Evolutionary conservation across 257 asterid genomes (phyloP).

Genomic region (Coffea canephora): DNA sequence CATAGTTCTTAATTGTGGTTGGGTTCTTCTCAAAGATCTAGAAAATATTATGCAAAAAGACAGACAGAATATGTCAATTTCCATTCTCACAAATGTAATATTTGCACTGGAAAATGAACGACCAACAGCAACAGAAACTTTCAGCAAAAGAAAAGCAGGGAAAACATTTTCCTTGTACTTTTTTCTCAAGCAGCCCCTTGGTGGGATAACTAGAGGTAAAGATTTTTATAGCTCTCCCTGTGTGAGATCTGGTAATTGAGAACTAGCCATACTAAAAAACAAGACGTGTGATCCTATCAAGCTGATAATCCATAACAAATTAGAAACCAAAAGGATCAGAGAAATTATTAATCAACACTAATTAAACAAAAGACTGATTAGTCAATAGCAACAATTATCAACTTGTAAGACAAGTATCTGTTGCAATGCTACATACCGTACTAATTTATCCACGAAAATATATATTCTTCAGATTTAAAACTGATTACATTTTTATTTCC

Average conservation of each 20-base stretch:
- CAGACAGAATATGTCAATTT: background rate
- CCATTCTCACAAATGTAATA: background rate
- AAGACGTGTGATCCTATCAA: background rate
- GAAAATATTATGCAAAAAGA: background rate
- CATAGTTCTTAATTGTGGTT: slow-evolving; percentile 79
- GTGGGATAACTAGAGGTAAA: background rate
- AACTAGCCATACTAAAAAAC: background rate
- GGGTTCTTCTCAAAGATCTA: slow-evolving; percentile 91
- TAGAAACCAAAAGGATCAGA: background rate
- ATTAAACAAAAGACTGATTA: background rate
- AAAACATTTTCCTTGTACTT: background rate
- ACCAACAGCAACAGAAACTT: background rate
- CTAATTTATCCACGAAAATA: too few species aligned
- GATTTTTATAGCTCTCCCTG: background rate
- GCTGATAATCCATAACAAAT: background rate
- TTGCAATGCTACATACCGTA: background rate
- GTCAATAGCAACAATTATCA: too few species aligned
- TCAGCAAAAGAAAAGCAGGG: background rate
- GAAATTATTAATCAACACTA: too few species aligned
- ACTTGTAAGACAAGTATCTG: background rate
- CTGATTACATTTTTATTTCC: background rate
- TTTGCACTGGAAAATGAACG: background rate
- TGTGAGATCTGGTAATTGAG: background rate
- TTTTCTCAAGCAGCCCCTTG: too few species aligned
- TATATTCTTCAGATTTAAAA: too few species aligned